Conservation (phyloP, 108 stramenopile species). For the Fragilaria radians region DNA sequence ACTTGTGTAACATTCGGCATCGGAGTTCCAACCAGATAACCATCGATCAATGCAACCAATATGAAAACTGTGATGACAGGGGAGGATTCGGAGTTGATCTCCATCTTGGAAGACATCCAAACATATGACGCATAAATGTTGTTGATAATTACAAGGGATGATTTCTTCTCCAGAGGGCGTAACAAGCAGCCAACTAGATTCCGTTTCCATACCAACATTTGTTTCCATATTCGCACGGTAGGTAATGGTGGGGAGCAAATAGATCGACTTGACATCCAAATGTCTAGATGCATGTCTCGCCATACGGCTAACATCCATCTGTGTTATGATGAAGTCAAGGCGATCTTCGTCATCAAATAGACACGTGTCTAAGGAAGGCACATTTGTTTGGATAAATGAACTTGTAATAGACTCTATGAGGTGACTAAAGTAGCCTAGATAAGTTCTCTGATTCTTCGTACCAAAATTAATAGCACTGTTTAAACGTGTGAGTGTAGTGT, state of each 20-base stretch:
- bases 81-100: slow-evolving; percentile 73
- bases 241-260: slow-evolving; percentile 47
- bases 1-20: slow-evolving; percentile 42
- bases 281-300: slow-evolving; percentile 55
- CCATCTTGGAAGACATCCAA: slow-evolving; percentile 63
- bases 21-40: slow-evolving; percentile 45
- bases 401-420: too few relatives aligned
- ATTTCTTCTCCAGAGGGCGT: too few relatives aligned
- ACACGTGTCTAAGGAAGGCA: too few relatives aligned
- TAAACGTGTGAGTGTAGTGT: too few relatives aligned
- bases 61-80: slow-evolving; percentile 83
- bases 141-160: slow-evolving; percentile 8
- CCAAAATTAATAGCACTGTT: too few relatives aligned
- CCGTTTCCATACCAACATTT: too few relatives aligned
- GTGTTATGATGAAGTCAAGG: slow-evolving; percentile 71
- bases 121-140: slow-evolving; percentile 65
- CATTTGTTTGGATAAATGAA: too few relatives aligned
- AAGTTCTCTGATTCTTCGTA: too few relatives aligned
- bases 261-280: slow-evolving; percentile 58
- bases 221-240: slow-evolving; percentile 32
- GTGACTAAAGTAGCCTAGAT: too few relatives aligned
- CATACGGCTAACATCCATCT: slow-evolving; percentile 76
- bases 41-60: slow-evolving; percentile 74
- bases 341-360: too few relatives aligned
- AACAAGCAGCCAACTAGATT: slow-evolving; percentile 46